Base-by-base conservation (phyloP, 441 rosid species). In the Raphanus hybrid region DNA sequence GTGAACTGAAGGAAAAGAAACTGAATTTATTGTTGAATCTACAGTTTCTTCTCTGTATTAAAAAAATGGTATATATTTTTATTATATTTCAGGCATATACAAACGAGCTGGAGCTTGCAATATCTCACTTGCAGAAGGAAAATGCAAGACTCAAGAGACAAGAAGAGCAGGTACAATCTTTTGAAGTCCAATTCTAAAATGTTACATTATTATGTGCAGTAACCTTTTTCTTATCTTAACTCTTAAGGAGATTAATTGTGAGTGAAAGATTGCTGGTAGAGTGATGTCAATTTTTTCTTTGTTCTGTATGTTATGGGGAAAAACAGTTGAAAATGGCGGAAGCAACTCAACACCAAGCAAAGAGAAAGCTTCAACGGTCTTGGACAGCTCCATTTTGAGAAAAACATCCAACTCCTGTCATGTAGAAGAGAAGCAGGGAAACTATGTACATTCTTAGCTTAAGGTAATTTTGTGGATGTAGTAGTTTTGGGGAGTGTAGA, bases 381-480 rank as follows among this genome's bases (percentile, higher is more conserved):
- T 86, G 86, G 45, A 90, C 96, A 35, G 87, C 92, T 63, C 91
- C 93, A 78, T 90, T 90, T 80, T 90, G 86, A 90, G 87, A 65
- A 16, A 72, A 71, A 18, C 50, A 45, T 29, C 72, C 72, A 55
- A 79, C 18, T 59, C 27, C 45, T 60, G 35, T 60, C 29, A 57
- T 66, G 35, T 6, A 27, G 55, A 67, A 57, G 26, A 32, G 69
- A 61, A 75, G 55, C 37, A 66, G 11, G 57, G 29, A 39, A 62
- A 14, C 52, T 39, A 57, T 64, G 80, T 61, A 76, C 71, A 77
- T 75, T 57, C 45, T 74, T 66, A 68, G 69, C 81, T 52, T 52
- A 73, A 62, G 58, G 37, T 52, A 62, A 63, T 29, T 18, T 39
- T 78, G 76, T 74, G 32, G 67, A 68, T 37, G 52, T 64, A 27